These are phyloP conservation scores for Arachis monticola DNA, from an alignment of 331 rosid species.

Conservation along the genomic window DNA sequence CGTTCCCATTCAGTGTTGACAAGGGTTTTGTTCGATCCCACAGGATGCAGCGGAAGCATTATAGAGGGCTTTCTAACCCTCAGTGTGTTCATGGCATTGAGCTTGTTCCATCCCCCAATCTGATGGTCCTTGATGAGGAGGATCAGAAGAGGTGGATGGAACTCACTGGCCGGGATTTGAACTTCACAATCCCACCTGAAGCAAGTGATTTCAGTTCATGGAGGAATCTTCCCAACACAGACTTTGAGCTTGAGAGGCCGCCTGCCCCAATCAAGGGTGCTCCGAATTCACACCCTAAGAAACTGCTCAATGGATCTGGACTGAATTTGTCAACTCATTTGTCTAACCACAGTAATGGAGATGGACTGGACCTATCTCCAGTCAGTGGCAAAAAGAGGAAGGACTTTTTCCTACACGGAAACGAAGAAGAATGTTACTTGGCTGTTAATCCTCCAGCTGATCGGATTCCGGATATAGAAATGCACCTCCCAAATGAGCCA, in stretches of 20 bases:
- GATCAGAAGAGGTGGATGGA: constrained; percentile 88
- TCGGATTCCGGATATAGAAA: constrained; percentile 65
- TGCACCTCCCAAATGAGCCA: constrained; percentile 65
- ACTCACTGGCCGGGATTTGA: constrained; percentile 88
- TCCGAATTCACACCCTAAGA: constrained; percentile 68
- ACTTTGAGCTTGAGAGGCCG: constrained; percentile 89
- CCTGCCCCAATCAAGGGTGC: constrained; percentile 59
- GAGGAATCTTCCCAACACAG: constrained; percentile 91
- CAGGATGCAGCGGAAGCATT: constrained; percentile 95
- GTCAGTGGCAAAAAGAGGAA: constrained; percentile 75
- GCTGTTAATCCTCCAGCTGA: constrained; percentile 78
- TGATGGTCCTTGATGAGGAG: constrained; percentile 74
- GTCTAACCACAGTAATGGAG: constrained; percentile 63
- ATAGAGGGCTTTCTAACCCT: constrained; percentile 92
- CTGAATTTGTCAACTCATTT: constrained; percentile 80
- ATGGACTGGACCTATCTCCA: constrained; percentile 77
- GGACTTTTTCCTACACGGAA: constrained; percentile 77
- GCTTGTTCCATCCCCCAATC: constrained; percentile 73
- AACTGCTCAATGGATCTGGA: constrained; percentile 87
- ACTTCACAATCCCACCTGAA: constrained; percentile 76
- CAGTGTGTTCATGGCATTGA: constrained; percentile 94
- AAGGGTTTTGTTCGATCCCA: constrained; percentile 94
- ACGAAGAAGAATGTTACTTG: constrained; percentile 75
- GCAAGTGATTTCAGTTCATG: constrained; percentile 90
- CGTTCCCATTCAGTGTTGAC: constrained; percentile 87